A percentile compares a stretch with the other conserved stretches of the same genome.
Evolutionary conservation across 2,329 filamentous ascomycete genomes (phyloP).

Genomic region (Cladophialophora exuberans): DNA sequence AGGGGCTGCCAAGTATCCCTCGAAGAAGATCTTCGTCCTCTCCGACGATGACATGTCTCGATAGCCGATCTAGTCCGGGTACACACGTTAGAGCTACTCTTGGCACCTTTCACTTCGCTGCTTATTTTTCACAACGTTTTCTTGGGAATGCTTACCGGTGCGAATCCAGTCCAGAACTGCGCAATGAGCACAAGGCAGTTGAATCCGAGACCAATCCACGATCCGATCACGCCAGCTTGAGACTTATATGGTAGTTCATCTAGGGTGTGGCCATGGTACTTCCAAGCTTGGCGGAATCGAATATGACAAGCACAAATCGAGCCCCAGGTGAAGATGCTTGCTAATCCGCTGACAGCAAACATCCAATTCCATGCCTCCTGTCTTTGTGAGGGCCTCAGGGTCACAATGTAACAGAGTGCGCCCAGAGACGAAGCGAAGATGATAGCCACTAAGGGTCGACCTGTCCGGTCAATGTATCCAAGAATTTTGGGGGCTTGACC

Average conservation of each 20-base stretch:
- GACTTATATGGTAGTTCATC: conserved; percentile 79
- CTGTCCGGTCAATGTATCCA: conserved; percentile 78
- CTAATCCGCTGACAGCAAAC: conserved; percentile 72
- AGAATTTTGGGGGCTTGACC: conserved; percentile 76
- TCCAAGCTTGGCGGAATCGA: conserved; percentile 82
- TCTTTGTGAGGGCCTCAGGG: conserved; percentile 34
- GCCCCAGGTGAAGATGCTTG: conserved; percentile 72
- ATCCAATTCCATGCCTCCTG: conserved; percentile 75
- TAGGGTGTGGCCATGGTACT: conserved; percentile 66
- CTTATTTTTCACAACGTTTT: neutral
- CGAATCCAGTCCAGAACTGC: conserved; percentile 87
- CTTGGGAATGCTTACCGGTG: conserved; percentile 54
- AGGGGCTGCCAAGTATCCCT: conserved; percentile 59
- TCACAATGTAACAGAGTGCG: conserved; percentile 74
- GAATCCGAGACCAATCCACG: conserved; percentile 76
- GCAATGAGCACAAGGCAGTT: conserved; percentile 76
- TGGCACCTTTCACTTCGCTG: neutral
- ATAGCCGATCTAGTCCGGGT: conserved; percentile 49
- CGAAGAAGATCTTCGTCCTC: conserved; percentile 70
- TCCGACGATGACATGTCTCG: conserved; percentile 45
- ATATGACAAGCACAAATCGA: conserved; percentile 62
- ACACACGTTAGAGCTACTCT: neutral
- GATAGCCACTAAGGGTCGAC: conserved; percentile 77
- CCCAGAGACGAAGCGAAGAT: conserved; percentile 67
- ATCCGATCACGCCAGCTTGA: conserved; percentile 77